Conservation (phyloP, 495 filamentous ascomycete genomes). For the Penicillium desertorum region DNA sequence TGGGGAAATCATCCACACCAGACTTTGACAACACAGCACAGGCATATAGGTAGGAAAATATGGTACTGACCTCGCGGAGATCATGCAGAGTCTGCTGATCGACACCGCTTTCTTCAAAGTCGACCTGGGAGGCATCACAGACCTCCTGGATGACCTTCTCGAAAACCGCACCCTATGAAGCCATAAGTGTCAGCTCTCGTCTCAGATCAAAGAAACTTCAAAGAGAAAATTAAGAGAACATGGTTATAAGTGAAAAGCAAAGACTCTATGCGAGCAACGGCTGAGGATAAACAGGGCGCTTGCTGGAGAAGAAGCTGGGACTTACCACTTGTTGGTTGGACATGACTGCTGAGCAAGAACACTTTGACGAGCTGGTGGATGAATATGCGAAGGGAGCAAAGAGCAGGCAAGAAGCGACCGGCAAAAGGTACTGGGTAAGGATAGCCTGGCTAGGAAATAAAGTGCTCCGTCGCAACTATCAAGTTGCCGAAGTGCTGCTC, state of each 20-base stretch:
- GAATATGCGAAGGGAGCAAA: not conserved
- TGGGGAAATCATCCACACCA: conserved; percentile 20
- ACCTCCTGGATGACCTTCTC: conserved; percentile 89
- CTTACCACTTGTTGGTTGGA: conserved; percentile 67
- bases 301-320: conserved; percentile 27
- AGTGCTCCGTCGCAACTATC: conserved; percentile 28
- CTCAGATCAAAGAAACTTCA: not conserved
- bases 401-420: not conserved
- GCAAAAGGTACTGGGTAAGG: not conserved
- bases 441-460: conserved; percentile 11
- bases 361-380: not conserved
- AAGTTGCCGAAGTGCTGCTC: conserved; percentile 24
- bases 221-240: not conserved
- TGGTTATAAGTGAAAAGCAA: not conserved
- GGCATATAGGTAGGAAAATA: conserved; percentile 13
- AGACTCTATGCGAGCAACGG: conserved; percentile 5
- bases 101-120: conserved; percentile 96
- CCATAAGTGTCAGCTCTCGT: conserved; percentile 35
- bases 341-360: conserved; percentile 40
- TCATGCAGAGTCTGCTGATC: conserved; percentile 81
- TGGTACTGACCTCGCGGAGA: conserved; percentile 70
- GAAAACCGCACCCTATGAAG: conserved; percentile 74
- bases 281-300: conserved; percentile 19
- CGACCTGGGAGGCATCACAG: conserved; percentile 79
- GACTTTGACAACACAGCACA: conserved; percentile 19